These are phyloP conservation scores for Magnaporthiopsis incrustans DNA, from an alignment of 2,329 filamentous ascomycete genomes.

Conservation along the genomic window DNA sequence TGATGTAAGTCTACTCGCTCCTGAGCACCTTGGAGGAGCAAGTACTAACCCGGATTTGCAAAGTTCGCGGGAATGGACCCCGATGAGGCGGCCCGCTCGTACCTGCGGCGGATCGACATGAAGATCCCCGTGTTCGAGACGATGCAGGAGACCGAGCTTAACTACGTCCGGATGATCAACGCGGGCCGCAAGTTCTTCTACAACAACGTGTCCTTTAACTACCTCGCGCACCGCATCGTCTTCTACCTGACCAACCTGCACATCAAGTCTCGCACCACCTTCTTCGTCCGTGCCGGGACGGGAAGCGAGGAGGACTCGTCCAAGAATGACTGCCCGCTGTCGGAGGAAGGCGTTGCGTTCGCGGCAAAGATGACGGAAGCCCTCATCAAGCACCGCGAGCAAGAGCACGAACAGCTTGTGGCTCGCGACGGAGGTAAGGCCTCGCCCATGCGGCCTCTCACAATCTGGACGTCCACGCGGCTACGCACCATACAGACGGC, in stretches of 20 bases:
- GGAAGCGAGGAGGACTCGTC: constrained; percentile 85
- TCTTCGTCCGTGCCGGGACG: constrained; percentile 82
- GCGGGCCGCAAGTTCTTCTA: constrained; percentile 88
- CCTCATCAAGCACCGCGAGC: constrained; percentile 72
- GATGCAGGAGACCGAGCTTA: constrained; percentile 88
- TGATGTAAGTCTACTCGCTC: constrained; percentile 52
- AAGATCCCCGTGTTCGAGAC: constrained; percentile 95
- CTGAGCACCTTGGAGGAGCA: neutral
- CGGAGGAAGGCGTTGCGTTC: constrained; percentile 71
- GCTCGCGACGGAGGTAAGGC: constrained; percentile 55
- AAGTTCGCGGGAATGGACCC: constrained; percentile 87
- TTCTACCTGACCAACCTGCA: constrained; percentile 97
- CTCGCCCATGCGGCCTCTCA: constrained; percentile 63
- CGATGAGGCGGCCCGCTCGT: constrained; percentile 86
- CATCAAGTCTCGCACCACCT: constrained; percentile 90
- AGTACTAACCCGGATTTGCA: neutral
- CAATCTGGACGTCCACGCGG: constrained; percentile 91
- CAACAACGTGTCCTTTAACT: constrained; percentile 95
- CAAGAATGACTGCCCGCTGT: constrained; percentile 82
- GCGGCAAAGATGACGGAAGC: constrained; percentile 79
- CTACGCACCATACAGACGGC: constrained; percentile 86
- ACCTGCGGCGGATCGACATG: constrained; percentile 79
- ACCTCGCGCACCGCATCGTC: constrained; percentile 92
- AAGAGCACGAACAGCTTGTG: constrained; percentile 64
- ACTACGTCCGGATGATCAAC: constrained; percentile 99